Percentiles rank a stretch among this genome's conserved stretches.
Conservation (phyloP, 2,329 filamentous ascomycete species). For the Colletotrichum sp. region DNA sequence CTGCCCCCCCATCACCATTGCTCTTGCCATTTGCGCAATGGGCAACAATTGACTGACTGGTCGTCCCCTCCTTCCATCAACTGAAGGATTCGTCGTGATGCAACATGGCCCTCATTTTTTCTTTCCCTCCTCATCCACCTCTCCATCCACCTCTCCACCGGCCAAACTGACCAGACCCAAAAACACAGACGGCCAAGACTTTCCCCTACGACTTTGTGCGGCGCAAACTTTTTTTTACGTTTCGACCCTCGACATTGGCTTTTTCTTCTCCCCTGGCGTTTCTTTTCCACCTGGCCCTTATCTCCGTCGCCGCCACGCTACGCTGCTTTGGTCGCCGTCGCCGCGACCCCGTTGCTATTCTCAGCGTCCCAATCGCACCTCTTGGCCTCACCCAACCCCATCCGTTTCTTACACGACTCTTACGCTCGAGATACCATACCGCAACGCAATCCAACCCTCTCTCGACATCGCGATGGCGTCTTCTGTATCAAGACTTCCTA, state of each 20-base stretch:
- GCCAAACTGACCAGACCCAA: neutral
- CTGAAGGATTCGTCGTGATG: conserved; percentile 12
- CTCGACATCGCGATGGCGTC: neutral
- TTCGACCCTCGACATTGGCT: neutral
- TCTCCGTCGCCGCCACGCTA: neutral
- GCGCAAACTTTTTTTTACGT: neutral
- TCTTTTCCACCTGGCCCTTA: neutral
- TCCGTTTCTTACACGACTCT: conserved; percentile 11
- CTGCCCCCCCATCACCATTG: neutral
- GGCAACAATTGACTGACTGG: neutral
- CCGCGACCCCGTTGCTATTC: conserved; percentile 14
- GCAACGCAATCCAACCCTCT: neutral
- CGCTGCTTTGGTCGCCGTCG: neutral
- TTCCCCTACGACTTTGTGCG: neutral
- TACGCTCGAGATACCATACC: neutral
- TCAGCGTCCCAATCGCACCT: conserved; percentile 6
- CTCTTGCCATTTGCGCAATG: neutral
- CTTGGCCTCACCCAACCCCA: neutral
- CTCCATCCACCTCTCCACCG: neutral
- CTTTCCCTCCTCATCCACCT: neutral
- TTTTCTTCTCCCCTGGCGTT: neutral
- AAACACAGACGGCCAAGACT: conserved; percentile 18
- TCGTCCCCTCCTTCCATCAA: neutral
- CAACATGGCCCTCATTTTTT: neutral
- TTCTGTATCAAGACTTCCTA: neutral